A percentile compares a stretch with the other conserved stretches of the same genome.
Conservation (phyloP, 2,329 filamentous ascomycete species). For the Cadophora gregata region DNA sequence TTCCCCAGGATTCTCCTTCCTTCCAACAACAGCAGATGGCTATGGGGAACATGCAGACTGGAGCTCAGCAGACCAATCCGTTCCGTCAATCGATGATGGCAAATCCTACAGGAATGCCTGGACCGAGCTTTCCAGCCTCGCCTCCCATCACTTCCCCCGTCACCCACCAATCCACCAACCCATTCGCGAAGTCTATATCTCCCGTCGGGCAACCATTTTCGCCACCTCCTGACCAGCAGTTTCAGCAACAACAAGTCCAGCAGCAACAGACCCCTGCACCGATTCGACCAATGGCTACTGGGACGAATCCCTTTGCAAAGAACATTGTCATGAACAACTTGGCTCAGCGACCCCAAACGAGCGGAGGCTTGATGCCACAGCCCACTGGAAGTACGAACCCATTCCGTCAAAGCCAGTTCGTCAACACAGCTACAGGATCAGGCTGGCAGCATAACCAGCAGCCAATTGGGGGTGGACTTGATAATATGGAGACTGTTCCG, state of each 20-base stretch:
- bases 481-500: conserved; percentile 78
- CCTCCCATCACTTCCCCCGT: conserved; percentile 51
- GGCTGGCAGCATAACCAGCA: conserved; percentile 85
- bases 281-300: conserved; percentile 64
- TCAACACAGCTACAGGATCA: conserved; percentile 85
- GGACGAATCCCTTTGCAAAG: conserved; percentile 75
- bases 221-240: conserved; percentile 42
- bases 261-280: conserved; percentile 54
- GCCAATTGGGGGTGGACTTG: conserved; percentile 80
- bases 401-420: conserved; percentile 88
- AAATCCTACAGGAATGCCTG: conserved; percentile 54
- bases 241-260: conserved; percentile 42
- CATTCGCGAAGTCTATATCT: conserved; percentile 73
- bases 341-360: conserved; percentile 40
- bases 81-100: conserved; percentile 88
- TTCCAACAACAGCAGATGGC: conserved; percentile 49
- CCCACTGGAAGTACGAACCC: conserved; percentile 92
- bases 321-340: conserved; percentile 44
- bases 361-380: conserved; percentile 67
- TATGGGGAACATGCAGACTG: conserved; percentile 48
- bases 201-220: conserved; percentile 46
- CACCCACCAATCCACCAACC: conserved; percentile 78
- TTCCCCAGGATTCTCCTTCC: too few species aligned
- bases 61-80: conserved; percentile 78
- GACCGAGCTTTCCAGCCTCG: conserved; percentile 50